Base-by-base conservation (phyloP, 768 basidiomycete genomes). In the Kwoniella sp. region DNA sequence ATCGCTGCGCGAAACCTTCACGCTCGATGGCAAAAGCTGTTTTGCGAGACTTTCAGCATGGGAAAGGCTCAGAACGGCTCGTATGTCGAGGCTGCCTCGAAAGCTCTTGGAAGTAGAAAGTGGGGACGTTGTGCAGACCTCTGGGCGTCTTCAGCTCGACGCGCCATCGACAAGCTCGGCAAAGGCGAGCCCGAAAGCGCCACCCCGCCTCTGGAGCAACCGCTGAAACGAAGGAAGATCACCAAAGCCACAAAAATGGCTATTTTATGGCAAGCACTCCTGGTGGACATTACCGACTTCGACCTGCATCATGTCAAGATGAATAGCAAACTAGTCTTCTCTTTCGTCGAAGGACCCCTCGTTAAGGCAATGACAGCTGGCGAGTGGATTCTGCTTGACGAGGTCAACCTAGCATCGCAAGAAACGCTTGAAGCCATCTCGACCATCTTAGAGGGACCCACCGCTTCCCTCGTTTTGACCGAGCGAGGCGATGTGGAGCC, bases 281-380 rank as follows among this genome's bases (percentile, higher is more conserved):
- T 83, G 50, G 76, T 60, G 26, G 82, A 84, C 19, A 81, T 93
- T 5, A 78, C 81, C 27, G 83, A 84, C 26, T 99, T 99, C 59
- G 88, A 93, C 59, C 78, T 85, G 0, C 88, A 92, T 63, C 86
- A 92, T 70, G 84, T 90, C n/a, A 73, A 75, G 56, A 86, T 85
- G 42, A 85, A 87, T 63, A 84, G 88, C 23, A 91, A 88, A 69
- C 87, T 95, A 66, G 87, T 91, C 0, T 98, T 98, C 67, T 84
- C 84, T 8, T 98, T 96, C 63, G 84, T 98, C 1, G 95, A 99
- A 69, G 95, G 93, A 0, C 92, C 95, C 11, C 77, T 99, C n/a
- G 83, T 95, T 20, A 87, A 85, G 62, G 95, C 95, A 2, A 74
- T 99, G 50, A 81, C 86, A 25, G 80, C 80, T 39, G 95, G 95